phyloP scores from a whole-genome alignment of 23 red algal genomes.

The Gracilaria domingensis region DNA sequence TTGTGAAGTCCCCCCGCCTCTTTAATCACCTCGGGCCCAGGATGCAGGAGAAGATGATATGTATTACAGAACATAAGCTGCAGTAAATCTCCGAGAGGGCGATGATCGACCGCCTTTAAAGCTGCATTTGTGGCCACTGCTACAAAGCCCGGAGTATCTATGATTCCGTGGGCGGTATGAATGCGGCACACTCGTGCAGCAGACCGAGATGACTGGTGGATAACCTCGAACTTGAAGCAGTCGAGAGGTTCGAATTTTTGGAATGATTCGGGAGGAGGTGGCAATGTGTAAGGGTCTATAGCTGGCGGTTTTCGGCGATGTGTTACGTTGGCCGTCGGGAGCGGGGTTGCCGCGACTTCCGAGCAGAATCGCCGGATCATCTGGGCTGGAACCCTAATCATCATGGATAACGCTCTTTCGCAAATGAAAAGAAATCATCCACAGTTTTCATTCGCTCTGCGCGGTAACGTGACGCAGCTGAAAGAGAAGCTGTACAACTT shows the following conservation, averaged over 20 bases:
- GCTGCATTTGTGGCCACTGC: constrained; percentile 97
- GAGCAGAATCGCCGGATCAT: constrained; percentile 12
- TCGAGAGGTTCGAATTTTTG: constrained; percentile 45
- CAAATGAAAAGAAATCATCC: neutral
- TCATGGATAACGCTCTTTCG: neutral
- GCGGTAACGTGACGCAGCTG: neutral
- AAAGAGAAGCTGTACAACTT: no score
- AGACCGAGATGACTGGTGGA: constrained; percentile 84
- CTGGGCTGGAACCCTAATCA: neutral
- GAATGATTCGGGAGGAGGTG: constrained; percentile 72
- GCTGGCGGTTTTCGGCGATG: neutral
- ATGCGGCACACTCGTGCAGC: constrained; percentile 86
- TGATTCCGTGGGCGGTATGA: constrained; percentile 93
- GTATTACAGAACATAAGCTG: constrained; percentile 99
- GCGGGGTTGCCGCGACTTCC: neutral
- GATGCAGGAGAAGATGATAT: constrained; percentile 94
- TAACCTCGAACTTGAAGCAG: constrained; percentile 86
- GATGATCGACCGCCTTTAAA: constrained; percentile 95
- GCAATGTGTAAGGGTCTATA: constrained; percentile 64
- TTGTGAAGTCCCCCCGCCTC: constrained; percentile 92
- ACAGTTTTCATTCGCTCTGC: neutral
- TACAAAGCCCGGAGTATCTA: constrained; percentile 95
- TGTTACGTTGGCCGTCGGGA: neutral
- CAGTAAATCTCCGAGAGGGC: constrained; percentile 57
- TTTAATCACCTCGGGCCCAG: constrained; percentile 84